Percentiles rank a stretch among this genome's conserved stretches.
Conservation (phyloP, 2,329 filamentous ascomycete genomes). For the Cordyceps militaris region DNA sequence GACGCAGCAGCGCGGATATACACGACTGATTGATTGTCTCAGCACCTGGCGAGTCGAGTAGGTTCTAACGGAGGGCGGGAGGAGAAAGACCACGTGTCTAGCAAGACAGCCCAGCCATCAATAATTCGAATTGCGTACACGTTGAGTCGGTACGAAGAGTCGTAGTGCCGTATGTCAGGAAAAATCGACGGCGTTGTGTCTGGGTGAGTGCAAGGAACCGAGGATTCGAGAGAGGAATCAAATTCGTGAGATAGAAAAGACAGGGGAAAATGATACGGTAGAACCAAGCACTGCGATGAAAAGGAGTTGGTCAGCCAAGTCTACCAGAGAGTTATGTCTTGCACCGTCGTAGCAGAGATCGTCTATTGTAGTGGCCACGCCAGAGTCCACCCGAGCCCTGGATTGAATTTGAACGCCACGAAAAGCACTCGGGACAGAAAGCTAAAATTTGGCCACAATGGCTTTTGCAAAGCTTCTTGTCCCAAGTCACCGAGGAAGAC, state of each 20-base stretch:
- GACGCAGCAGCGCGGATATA: slow-evolving; percentile 12
- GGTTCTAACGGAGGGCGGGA: neutral
- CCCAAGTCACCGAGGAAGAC: no score
- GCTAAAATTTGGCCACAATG: no score
- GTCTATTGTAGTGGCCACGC: neutral
- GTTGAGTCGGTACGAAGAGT: neutral
- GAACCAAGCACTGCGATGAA: neutral
- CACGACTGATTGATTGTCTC: slow-evolving; percentile 3
- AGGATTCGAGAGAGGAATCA: neutral
- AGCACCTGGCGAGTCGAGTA: neutral
- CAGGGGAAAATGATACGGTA: neutral
- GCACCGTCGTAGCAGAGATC: neutral
- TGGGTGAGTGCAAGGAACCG: neutral
- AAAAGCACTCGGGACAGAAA: no score
- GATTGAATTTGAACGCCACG: neutral
- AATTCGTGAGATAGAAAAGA: slow-evolving; percentile 4
- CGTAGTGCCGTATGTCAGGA: neutral
- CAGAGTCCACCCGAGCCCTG: neutral
- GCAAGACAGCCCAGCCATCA: slow-evolving; percentile 27
- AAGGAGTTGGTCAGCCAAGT: neutral
- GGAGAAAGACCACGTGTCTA: slow-evolving; percentile 16
- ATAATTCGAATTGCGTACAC: slow-evolving; percentile 14
- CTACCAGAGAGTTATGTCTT: neutral
- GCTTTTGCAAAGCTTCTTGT: no score
- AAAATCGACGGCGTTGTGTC: neutral